phyloP scores from a whole-genome alignment of 805 yeast species.

The Metschnikowia noctiluminum region DNA sequence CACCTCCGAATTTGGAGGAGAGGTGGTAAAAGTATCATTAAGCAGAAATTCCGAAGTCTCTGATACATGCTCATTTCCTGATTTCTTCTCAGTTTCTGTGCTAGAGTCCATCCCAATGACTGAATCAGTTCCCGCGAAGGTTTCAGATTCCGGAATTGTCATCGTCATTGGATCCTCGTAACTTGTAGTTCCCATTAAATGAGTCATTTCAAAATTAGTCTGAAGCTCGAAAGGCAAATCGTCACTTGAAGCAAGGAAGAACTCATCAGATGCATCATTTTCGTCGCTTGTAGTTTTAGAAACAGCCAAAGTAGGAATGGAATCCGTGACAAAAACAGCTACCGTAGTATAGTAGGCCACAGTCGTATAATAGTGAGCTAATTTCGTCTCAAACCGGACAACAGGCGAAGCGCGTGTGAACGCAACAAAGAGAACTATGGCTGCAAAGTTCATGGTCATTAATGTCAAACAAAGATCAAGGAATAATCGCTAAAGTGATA shows the following conservation, averaged over 20 bases:
- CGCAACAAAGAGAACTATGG: slow-evolving; percentile 1
- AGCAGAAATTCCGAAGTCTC: background rate
- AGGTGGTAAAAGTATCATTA: background rate
- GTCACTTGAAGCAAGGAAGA: too few relatives aligned
- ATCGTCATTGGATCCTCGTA: too few relatives aligned
- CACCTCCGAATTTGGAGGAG: background rate
- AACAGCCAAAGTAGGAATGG: background rate
- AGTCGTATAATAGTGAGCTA: slow-evolving; percentile 8
- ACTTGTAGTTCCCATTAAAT: too few relatives aligned
- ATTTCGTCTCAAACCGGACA: slow-evolving; percentile 2
- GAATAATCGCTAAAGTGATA: background rate
- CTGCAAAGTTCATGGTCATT: slow-evolving; percentile 1
- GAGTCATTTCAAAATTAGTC: too few relatives aligned
- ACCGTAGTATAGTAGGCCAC: slow-evolving; percentile 14
- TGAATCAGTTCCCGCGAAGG: too few relatives aligned
- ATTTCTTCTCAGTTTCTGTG: too few relatives aligned
- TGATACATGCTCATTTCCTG: too few relatives aligned
- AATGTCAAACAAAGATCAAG: background rate
- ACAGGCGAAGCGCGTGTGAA: slow-evolving; percentile 9
- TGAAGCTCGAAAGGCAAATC: too few relatives aligned
- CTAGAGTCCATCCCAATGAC: too few relatives aligned
- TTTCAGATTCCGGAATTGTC: too few relatives aligned
- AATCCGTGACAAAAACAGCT: background rate
- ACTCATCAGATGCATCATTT: too few relatives aligned
- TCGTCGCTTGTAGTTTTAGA: background rate